Conservation (phyloP, 768 basidiomycete species). For the Boletus reticuloceps region DNA sequence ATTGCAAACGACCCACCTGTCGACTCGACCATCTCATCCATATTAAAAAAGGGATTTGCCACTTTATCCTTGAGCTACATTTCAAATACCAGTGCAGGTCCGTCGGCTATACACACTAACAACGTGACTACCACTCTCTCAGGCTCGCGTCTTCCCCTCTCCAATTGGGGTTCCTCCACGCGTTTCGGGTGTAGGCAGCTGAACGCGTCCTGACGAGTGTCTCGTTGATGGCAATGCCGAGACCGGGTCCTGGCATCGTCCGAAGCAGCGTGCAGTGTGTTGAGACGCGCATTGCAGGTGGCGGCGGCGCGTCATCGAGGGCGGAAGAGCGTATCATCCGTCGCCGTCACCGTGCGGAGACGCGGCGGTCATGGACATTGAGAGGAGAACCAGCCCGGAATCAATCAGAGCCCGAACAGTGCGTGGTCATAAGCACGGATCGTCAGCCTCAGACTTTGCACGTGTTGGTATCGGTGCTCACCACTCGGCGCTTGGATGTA, state of each 20-base stretch:
- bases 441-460: not conserved
- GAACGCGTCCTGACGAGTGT: slow-evolving; percentile 40
- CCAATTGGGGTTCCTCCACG: slow-evolving; percentile 43
- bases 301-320: not conserved
- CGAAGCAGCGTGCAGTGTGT: not conserved
- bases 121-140: slow-evolving; percentile 45
- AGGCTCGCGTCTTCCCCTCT: slow-evolving; percentile 53
- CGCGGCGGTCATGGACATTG: not conserved
- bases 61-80: not conserved
- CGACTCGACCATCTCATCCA: not conserved
- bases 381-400: not conserved
- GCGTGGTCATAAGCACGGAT: too few species aligned
- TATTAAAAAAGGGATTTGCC: not conserved
- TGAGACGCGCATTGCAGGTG: not conserved
- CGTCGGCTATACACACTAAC: not conserved
- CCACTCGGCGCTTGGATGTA: slow-evolving; percentile 45
- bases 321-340: not conserved
- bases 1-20: not conserved
- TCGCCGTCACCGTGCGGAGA: not conserved
- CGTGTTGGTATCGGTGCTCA: slow-evolving; percentile 11
- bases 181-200: slow-evolving; percentile 10
- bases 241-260: slow-evolving; percentile 44
- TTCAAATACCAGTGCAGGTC: not conserved
- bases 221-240: slow-evolving; percentile 65
- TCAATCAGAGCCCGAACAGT: not conserved